Base-by-base conservation (phyloP, 352 stramenopile species). In the Pythium coloratum region DNA sequence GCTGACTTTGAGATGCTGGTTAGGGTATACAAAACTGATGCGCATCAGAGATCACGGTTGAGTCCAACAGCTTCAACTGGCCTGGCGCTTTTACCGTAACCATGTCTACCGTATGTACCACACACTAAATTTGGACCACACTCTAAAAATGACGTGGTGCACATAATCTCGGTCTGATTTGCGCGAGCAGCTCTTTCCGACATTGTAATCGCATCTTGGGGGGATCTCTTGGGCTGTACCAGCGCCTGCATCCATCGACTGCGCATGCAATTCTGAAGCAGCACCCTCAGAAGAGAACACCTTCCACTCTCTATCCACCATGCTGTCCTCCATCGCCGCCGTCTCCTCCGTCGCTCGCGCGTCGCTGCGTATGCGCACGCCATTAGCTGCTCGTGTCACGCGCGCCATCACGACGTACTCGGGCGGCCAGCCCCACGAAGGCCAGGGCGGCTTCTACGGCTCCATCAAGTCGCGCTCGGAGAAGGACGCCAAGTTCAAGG, bases 391-490 rank as follows among this genome's bases (percentile, higher is more conserved):
- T 4, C 62, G 62, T n/a, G 66, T 59, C 8, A 40, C 34, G 34
- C 34, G 34, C 20, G 55, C 67, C 32, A 76, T 90, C 53, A 94
- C 86, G 57, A 96, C 88, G 55, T 97, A 97, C 75, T 94, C 84
- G 20, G 90, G 89, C 59, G 91, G 91, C 44, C 91, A 97, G 72
- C 83, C 91, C 16, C 90, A 74, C 49, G 88, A 96, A 68, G 91
- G 91, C 44, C 91, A 97, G 67, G 91, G 91, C 47, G 91, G 91
- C 55, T 97, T 94, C 75, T 97, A 97, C 72, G 91, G 89, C 55
- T 89, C 86, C 30, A 79, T 88, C 63, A 92, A 92, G 67, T 83
- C 86, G 68, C 84, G 86, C 51, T 91, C 86, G 8, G 84, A 94
- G 61, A 71, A 78, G 62, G 67, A 71, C 55, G 78, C 85, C 55